A percentile compares a stretch with the other conserved stretches of the same genome.
Evolutionary conservation across 164 flowering plant species (phyloP).

Genomic region (Tetrastigma voinierianum): DNA sequence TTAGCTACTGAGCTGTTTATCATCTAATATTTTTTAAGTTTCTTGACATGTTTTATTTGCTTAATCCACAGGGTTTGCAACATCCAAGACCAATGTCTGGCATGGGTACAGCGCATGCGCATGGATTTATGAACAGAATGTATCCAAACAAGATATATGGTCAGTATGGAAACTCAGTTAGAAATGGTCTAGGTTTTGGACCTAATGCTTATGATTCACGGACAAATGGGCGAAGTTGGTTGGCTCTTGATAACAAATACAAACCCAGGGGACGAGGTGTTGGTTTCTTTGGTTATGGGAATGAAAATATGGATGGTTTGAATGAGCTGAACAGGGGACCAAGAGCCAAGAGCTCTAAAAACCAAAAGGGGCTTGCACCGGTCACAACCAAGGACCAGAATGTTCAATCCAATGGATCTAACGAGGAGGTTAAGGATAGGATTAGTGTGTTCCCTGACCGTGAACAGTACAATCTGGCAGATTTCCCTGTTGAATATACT

Average conservation of each 20-base stretch:
- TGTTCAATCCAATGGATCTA: conserved; percentile 21
- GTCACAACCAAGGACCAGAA: conserved; percentile 54
- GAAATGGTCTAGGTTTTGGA: conserved; percentile 41
- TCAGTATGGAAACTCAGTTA: conserved; percentile 38
- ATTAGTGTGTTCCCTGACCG: conserved; percentile 29
- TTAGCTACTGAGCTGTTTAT: not conserved
- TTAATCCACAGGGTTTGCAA: conserved; percentile 34
- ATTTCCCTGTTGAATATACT: conserved; percentile 61
- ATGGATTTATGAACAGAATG: conserved; percentile 42
- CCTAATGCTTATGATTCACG: conserved; percentile 42
- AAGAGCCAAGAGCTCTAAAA: conserved; percentile 60
- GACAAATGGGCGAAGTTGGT: conserved; percentile 56
- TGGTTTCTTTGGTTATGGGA: conserved; percentile 48
- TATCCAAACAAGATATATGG: conserved; percentile 49
- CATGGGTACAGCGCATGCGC: conserved; percentile 35
- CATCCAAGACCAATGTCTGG: conserved; percentile 39
- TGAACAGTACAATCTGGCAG: conserved; percentile 62
- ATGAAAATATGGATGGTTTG: conserved; percentile 70
- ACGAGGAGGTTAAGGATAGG: conserved; percentile 37
- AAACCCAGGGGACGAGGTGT: conserved; percentile 60
- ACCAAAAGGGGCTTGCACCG: conserved; percentile 46
- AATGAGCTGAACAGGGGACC: conserved; percentile 89
- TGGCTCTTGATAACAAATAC: conserved; percentile 56
- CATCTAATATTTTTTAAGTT: not conserved
- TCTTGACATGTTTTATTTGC: not conserved